Conservation (phyloP, 2,329 filamentous ascomycete species). For the Sclerotinia spermophila region DNA sequence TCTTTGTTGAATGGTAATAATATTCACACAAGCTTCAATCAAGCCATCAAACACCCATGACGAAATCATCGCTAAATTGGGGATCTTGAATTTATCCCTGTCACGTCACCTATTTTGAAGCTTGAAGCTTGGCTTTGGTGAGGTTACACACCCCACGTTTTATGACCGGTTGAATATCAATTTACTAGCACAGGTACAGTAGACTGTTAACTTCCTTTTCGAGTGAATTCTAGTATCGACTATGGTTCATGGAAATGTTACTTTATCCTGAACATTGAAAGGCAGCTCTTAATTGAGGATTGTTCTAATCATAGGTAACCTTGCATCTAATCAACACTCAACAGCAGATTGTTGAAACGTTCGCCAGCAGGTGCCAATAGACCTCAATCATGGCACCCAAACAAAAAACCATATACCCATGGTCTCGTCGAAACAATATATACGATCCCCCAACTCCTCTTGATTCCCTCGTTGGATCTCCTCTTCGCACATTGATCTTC, state of each 20-base stretch:
- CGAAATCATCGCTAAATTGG: conserved; percentile 15
- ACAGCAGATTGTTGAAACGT: neutral
- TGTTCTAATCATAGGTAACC: neutral
- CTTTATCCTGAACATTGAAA: neutral
- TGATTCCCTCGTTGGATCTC: conserved; percentile 64
- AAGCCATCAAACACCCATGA: neutral
- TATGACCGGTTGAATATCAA: neutral
- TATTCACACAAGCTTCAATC: conserved; percentile 14
- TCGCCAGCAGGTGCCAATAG: neutral
- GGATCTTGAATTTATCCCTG: conserved; percentile 3
- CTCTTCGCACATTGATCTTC: conserved; percentile 60
- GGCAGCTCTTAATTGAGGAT: conserved; percentile 6
- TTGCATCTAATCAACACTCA: neutral
- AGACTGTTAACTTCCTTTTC: neutral
- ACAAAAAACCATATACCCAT: conserved; percentile 30
- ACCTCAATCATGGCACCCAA: conserved; percentile 13
- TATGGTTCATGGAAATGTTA: conserved; percentile 1
- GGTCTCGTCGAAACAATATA: conserved; percentile 31
- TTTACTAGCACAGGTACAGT: neutral
- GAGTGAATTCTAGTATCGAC: neutral
- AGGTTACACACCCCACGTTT: neutral
- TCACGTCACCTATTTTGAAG: neutral
- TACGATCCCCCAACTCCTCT: conserved; percentile 44
- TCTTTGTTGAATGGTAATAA: neutral
- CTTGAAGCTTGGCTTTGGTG: neutral